Conservation (phyloP, 768 basidiomycete genomes). For the Psilocybe cyanescens region DNA sequence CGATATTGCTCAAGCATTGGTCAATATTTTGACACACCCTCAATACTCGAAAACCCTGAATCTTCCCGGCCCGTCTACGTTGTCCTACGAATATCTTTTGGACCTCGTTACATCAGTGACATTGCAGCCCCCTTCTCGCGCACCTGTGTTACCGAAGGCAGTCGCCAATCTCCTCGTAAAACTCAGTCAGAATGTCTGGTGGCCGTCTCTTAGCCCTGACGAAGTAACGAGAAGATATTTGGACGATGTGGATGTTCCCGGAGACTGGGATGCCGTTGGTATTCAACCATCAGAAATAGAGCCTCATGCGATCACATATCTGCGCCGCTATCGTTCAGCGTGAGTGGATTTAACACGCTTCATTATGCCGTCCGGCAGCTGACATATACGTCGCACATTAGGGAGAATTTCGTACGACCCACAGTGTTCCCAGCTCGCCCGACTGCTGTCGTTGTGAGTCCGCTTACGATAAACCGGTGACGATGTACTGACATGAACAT, state of each 20-base stretch:
- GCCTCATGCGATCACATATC: slow-evolving; percentile 82
- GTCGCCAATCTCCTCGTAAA: slow-evolving; percentile 68
- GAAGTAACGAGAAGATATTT: slow-evolving; percentile 89
- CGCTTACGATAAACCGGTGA: slow-evolving; percentile 18
- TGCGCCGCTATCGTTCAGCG: slow-evolving; percentile 89
- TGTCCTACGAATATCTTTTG: slow-evolving; percentile 81
- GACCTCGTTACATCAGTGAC: slow-evolving; percentile 82
- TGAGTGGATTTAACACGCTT: slow-evolving; percentile 47
- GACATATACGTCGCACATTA: slow-evolving; percentile 21
- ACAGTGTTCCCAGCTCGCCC: slow-evolving; percentile 64
- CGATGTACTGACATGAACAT: slow-evolving; percentile 4
- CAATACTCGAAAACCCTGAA: slow-evolving; percentile 70
- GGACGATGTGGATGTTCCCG: slow-evolving; percentile 73
- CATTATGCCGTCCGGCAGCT: slow-evolving; percentile 9
- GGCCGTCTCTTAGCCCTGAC: slow-evolving; percentile 91
- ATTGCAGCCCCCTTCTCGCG: slow-evolving; percentile 71
- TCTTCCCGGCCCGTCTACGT: slow-evolving; percentile 87
- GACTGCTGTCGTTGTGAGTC: slow-evolving; percentile 34
- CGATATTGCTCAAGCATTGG: slow-evolving; percentile 91
- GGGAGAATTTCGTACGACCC: slow-evolving; percentile 72
- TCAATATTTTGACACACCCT: slow-evolving; percentile 70
- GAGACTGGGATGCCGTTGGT: slow-evolving; percentile 85
- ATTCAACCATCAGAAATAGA: slow-evolving; percentile 86
- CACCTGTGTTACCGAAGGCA: slow-evolving; percentile 76
- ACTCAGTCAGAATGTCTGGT: slow-evolving; percentile 76